Conservation (phyloP, 441 rosid genomes). For the Jatropha podagrica region DNA sequence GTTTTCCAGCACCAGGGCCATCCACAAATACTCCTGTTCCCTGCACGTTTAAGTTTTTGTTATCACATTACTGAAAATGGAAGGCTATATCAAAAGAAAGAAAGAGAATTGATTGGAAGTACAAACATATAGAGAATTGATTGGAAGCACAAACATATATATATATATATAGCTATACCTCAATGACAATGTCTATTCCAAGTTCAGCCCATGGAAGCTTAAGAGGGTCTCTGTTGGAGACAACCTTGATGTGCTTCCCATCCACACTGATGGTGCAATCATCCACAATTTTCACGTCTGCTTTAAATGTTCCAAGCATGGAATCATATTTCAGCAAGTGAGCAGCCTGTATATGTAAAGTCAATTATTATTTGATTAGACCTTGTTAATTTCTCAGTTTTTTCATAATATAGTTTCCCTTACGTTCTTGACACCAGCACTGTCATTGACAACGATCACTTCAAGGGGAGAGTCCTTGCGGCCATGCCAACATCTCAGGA, state of each 20-base stretch:
- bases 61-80: neutral
- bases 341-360: conserved; percentile 55
- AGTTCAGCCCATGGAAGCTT: conserved; percentile 97
- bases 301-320: conserved; percentile 90
- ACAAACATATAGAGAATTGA: neutral
- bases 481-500: conserved; percentile 97
- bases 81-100: neutral
- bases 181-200: conserved; percentile 95
- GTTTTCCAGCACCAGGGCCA: conserved; percentile 95
- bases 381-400: neutral
- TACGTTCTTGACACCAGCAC: conserved; percentile 98
- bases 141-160: neutral
- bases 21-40: conserved; percentile 96
- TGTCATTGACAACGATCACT: conserved; percentile 91
- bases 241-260: conserved; percentile 84
- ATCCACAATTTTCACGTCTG: conserved; percentile 83
- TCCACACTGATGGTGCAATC: conserved; percentile 75
- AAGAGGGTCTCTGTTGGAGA: conserved; percentile 90
- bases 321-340: conserved; percentile 97
- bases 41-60: conserved; percentile 28
- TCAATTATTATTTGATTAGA: neutral
- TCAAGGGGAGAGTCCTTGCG: conserved; percentile 92
- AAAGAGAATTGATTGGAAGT: neutral
- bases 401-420: conserved; percentile 12
- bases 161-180: conserved; percentile 36